Conservation (phyloP, 345 rosid species). For the Gossypium raimondii region DNA sequence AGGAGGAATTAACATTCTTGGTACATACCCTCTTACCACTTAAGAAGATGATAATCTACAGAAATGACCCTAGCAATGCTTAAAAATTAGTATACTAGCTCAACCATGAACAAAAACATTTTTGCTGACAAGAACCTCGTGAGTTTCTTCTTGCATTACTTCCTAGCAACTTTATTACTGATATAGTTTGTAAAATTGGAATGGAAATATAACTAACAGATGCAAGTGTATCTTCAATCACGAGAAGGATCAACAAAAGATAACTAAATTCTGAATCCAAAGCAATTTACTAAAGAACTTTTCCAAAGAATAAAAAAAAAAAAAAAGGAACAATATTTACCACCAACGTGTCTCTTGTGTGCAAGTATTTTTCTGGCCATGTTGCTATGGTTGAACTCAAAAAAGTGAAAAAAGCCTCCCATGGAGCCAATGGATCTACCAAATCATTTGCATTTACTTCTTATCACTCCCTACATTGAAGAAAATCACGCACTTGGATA, state of each 20-base stretch:
- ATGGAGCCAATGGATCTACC: constrained; percentile 34
- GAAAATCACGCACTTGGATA: not conserved
- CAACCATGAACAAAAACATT: not conserved
- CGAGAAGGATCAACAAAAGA: not conserved
- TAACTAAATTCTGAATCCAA: not conserved
- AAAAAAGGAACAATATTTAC: not conserved
- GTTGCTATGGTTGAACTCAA: constrained; percentile 46
- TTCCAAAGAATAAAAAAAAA: not conserved
- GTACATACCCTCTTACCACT: not conserved
- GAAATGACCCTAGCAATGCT: constrained; percentile 3
- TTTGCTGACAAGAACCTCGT: not conserved
- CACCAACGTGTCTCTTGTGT: constrained; percentile 40
- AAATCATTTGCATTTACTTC: constrained; percentile 19
- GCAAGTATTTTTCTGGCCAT: constrained; percentile 60
- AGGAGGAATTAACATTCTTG: not conserved
- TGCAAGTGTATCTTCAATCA: not conserved
- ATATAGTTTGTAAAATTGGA: not conserved
- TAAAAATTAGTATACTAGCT: not conserved
- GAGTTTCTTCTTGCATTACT: constrained; percentile 1
- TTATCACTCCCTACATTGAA: constrained; percentile 12
- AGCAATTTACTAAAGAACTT: not conserved
- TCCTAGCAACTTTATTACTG: not conserved
- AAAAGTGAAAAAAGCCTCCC: constrained; percentile 64
- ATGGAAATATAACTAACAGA: not conserved
- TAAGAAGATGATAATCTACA: not conserved